Base-by-base conservation (phyloP, 495 filamentous ascomycete genomes). In the Xylaria grammica region DNA sequence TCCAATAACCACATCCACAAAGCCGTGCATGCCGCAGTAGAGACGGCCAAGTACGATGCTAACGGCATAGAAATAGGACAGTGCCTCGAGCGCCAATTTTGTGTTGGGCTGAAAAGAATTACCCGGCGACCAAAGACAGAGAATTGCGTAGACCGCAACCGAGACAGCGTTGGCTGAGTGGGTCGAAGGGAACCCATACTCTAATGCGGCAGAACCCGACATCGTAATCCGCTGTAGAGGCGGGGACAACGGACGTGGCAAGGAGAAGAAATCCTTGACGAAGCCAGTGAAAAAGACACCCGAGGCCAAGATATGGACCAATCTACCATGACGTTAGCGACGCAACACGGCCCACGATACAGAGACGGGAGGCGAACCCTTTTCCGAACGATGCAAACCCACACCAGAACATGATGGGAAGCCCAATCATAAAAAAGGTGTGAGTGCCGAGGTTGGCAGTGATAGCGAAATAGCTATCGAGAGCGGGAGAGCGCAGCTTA, bases 1-100 rank as follows among this genome's bases (percentile, higher is more conserved):
- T 2, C 95, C 95, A 65, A 94, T 72, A 15, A 92, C 76, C 13
- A 96, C 91, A 75, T 99, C 95, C 44, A 97, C 79, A 77, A 99
- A 95, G 38, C 95, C 95, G 78, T 99, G 95, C 95, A 99, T 99
- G 54, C 95, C 95, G 72, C 95, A 98, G 78, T 98, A 98, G 24
- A 99, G 78, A 49, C 95, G 86, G 22, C 95, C 95, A 58, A 98
- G 69, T 27, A 97, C 81, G 66, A 99, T 97, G 24, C 94, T 97
- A n/a, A 86, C 74, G 11, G 91, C 92, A 70, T 98, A 99, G 56
- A 89, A 84, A 74, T 93, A 96, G 11, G 88, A 87, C 7, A 91
- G 71, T 3, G 66, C 73, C 70, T 95, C 88, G 36, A 93, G 78
- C 5, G 84, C 70, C n/a, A 88, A 40, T 56, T 81, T 87, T 3